Evolutionary conservation across 2,329 filamentous ascomycete genomes (phyloP).

Genomic region (Exophiala mesophila): DNA sequence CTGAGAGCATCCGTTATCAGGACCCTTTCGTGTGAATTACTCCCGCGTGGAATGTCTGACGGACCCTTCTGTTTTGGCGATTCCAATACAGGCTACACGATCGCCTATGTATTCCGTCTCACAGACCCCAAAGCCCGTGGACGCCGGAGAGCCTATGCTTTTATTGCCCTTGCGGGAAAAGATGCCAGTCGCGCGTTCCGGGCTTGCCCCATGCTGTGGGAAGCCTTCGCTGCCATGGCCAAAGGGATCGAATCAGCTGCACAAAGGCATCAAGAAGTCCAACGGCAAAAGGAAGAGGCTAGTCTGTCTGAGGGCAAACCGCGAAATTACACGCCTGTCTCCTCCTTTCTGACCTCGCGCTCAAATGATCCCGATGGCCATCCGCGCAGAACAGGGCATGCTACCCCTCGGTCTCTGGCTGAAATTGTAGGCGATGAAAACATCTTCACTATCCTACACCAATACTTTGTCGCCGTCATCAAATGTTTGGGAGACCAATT

Average conservation of each 20-base stretch:
- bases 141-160: slow-evolving; percentile 52
- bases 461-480: slow-evolving; percentile 49
- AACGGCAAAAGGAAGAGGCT: slow-evolving; percentile 39
- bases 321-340: slow-evolving; percentile 49
- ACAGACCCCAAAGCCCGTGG: slow-evolving; percentile 55
- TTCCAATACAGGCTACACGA: slow-evolving; percentile 52
- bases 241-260: slow-evolving; percentile 46
- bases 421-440: slow-evolving; percentile 56
- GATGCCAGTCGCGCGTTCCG: slow-evolving; percentile 45
- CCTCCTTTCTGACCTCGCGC: slow-evolving; percentile 55
- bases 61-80: slow-evolving; percentile 57
- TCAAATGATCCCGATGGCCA: slow-evolving; percentile 53
- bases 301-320: slow-evolving; percentile 5
- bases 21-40: slow-evolving; percentile 52
- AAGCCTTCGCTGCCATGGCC: slow-evolving; percentile 52
- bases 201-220: slow-evolving; percentile 47
- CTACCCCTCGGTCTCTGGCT: slow-evolving; percentile 52
- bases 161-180: slow-evolving; percentile 53
- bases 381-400: slow-evolving; percentile 48
- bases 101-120: slow-evolving; percentile 56
- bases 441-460: slow-evolving; percentile 55
- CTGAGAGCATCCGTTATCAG: slow-evolving; percentile 55
- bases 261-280: slow-evolving; percentile 41
- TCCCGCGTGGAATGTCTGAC: slow-evolving; percentile 52
- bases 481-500: slow-evolving; percentile 44